A percentile compares a stretch with the other conserved stretches of the same genome.
phyloP scores from a whole-genome alignment of 257 asterid species.

The Leptodermis oblonga region DNA sequence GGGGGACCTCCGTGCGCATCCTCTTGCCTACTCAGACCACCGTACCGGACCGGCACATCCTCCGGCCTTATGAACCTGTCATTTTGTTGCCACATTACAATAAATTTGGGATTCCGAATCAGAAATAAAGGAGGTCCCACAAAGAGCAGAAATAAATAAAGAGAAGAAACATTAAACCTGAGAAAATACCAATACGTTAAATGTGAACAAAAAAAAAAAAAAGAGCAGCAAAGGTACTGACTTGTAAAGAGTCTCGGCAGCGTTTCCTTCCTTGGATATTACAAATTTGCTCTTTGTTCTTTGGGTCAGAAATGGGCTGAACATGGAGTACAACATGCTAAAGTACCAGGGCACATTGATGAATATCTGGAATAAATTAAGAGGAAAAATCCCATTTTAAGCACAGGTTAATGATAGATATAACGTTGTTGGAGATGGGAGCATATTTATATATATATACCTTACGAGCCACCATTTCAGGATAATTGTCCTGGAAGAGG shows the following conservation, averaged over 20 bases:
- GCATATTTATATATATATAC: too few species aligned
- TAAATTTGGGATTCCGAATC: neutral
- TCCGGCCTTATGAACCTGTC: conserved; percentile 77
- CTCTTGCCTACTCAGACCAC: conserved; percentile 73
- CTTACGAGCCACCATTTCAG: conserved; percentile 94
- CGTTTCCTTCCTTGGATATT: conserved; percentile 87
- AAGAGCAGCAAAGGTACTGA: conserved; percentile 21
- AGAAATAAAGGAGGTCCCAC: neutral
- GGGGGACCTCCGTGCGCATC: conserved; percentile 54
- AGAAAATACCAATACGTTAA: neutral
- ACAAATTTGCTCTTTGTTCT: conserved; percentile 95
- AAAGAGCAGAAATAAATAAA: neutral
- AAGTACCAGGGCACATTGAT: conserved; percentile 96
- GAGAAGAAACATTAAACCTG: neutral
- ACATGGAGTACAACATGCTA: conserved; percentile 79
- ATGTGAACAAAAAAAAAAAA: too few species aligned
- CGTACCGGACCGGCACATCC: conserved; percentile 72
- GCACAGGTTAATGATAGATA: too few species aligned
- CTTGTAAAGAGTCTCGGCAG: conserved; percentile 88
- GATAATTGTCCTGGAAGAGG: conserved; percentile 87
- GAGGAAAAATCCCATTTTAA: neutral
- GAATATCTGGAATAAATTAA: conserved; percentile 49
- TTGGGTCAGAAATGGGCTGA: conserved; percentile 91
- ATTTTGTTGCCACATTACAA: neutral
- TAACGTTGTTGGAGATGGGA: too few species aligned